These are phyloP conservation scores for Neofusicoccum sp. DNA, from an alignment of 2,329 filamentous ascomycete genomes.

Conservation along the genomic window DNA sequence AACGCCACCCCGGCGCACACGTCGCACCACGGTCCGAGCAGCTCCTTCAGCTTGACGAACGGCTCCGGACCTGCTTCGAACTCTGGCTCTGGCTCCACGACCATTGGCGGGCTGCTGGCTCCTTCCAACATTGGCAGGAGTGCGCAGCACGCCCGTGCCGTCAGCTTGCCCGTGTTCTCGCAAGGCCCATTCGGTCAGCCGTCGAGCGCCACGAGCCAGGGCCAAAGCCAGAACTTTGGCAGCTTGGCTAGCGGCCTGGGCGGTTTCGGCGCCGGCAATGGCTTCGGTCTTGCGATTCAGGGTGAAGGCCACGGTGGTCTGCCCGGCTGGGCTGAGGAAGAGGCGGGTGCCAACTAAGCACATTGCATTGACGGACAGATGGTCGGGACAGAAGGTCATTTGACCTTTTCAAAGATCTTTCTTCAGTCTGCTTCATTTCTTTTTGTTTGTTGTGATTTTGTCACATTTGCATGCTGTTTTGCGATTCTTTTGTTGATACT, in stretches of 20 bases:
- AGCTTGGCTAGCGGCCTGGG: constrained; percentile 59
- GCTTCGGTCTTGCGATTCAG: constrained; percentile 60
- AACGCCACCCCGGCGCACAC: constrained; percentile 52
- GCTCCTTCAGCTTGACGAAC: constrained; percentile 48
- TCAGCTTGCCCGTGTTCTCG: constrained; percentile 77
- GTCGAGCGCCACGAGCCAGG: constrained; percentile 33
- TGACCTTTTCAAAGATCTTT: constrained; percentile 6
- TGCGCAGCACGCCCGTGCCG: constrained; percentile 72
- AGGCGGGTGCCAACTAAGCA: constrained; percentile 54
- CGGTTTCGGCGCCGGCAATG: constrained; percentile 54
- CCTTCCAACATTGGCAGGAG: constrained; percentile 62
- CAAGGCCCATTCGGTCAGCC: constrained; percentile 55
- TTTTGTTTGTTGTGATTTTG: constrained; percentile 12
- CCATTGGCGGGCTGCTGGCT: constrained; percentile 73
- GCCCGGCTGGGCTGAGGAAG: constrained; percentile 64
- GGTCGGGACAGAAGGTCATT: neutral
- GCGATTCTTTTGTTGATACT: constrained; percentile 16
- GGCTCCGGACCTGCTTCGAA: constrained; percentile 26
- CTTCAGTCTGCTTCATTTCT: constrained; percentile 10
- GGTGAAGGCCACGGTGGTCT: constrained; percentile 51
- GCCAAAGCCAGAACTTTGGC: constrained; percentile 51
- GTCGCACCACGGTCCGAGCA: constrained; percentile 51
- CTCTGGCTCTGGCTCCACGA: constrained; percentile 57
- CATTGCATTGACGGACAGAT: neutral
- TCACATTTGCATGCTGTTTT: constrained; percentile 15